Evolutionary conservation across 768 basidiomycete species (phyloP), one percentile per base, ranked within the genome.

Genomic region (Cystobasidiopsis lactophilus): DNA sequence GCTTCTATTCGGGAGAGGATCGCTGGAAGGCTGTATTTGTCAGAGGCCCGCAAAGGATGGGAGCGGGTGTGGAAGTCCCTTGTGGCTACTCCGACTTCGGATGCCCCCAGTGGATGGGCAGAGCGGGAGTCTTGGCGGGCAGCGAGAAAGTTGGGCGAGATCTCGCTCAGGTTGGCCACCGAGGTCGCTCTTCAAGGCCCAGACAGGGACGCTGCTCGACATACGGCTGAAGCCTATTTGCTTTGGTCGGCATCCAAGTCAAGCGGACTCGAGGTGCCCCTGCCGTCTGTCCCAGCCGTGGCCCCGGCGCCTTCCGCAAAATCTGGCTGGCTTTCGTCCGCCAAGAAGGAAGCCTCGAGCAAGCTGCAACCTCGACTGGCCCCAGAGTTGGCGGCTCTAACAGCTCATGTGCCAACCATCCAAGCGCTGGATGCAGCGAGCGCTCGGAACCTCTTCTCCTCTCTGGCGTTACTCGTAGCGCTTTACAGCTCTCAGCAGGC

Each of bases 1-100:
- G 59, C 59, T 1, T 54, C 56, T 4, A 3, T 60, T 38, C 29
- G 59, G 21, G 59, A 58, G 27, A 29, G 55, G n/a, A 52, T 60
- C 27, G 59, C 57, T 7, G 59, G 59, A 0, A 14, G 53, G 30
- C 23, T 39, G 19, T 47, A 51, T 19, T 46, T 60, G 16, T 48
- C 54, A 21, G 49, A 46, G 24, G 59, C 59, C 3, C 24, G 59
- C 18, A 55, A 55, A 2, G 55, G 59, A 1, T 60, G 59, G 59
- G 52, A 60, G 21, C 24, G 57, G 16, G 52, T 60, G 40, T 57
- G 54, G 45, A 39, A 37, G 9, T 52, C 55, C 3, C 48, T 58
- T 23, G 13, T 27, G 5, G 38, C 43, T 11, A 30, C n/a, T 5
- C 49, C 52, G 38, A 49, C 46, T 37, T 46, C 39, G 23, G 53